Percentiles rank a stretch among this genome's conserved stretches.
phyloP scores from a whole-genome alignment of 305 asterid genomes.

The Fraxinus paxiana region DNA sequence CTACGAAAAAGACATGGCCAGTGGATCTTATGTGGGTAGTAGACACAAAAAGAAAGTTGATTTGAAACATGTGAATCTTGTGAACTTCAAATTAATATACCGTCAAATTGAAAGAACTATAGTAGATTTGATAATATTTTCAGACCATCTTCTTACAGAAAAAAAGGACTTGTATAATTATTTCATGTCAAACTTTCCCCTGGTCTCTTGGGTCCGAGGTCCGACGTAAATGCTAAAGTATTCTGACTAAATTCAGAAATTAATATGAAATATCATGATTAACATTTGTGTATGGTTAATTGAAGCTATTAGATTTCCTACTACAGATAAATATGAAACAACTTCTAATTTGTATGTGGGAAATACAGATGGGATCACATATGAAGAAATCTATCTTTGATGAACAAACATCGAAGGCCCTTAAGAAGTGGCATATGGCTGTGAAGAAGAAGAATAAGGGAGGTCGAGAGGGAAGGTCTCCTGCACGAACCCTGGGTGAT shows the following conservation, averaged over 20 bases:
- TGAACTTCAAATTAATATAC: not conserved
- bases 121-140: not conserved
- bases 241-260: not conserved
- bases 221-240: not conserved
- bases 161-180: not conserved
- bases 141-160: not conserved
- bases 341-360: not conserved
- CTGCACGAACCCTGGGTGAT: conserved; percentile 47
- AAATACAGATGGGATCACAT: conserved; percentile 68
- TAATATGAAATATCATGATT: not conserved
- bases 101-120: not conserved
- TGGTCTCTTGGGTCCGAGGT: not conserved
- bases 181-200: not conserved
- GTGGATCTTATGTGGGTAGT: not conserved
- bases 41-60: not conserved
- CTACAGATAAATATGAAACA: not conserved
- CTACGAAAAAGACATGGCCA: not conserved
- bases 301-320: not conserved
- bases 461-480: conserved; percentile 46
- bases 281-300: not conserved
- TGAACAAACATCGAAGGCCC: conserved; percentile 81
- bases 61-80: not conserved
- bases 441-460: conserved; percentile 53
- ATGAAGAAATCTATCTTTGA: conserved; percentile 83
- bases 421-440: conserved; percentile 82